phyloP scores from a whole-genome alignment of 2,329 filamentous ascomycete genomes.

The Scedosporium dehoogii region DNA sequence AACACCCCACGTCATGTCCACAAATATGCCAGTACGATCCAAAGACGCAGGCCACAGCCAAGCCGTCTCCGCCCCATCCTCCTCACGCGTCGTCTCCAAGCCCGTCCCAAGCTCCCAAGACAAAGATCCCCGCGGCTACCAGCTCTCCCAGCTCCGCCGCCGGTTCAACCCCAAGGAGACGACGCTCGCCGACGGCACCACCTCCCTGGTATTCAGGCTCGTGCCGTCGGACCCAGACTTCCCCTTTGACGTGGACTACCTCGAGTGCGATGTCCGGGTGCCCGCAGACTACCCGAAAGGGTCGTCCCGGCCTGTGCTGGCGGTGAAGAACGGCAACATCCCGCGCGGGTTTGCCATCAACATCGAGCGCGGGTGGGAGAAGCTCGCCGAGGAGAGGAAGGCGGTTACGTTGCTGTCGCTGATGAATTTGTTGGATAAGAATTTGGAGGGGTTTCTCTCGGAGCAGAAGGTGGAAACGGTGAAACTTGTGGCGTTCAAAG shows the following conservation, averaged over 20 bases:
- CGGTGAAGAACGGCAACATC: constrained; percentile 58
- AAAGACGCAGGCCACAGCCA: constrained; percentile 27
- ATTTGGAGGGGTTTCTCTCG: constrained; percentile 59
- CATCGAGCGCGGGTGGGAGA: constrained; percentile 64
- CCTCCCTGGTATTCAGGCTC: constrained; percentile 54
- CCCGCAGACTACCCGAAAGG: constrained; percentile 51
- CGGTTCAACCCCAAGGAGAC: constrained; percentile 47
- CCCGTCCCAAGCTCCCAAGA: constrained; percentile 56
- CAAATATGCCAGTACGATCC: constrained; percentile 14
- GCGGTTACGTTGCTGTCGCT: constrained; percentile 53
- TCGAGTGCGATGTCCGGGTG: constrained; percentile 59
- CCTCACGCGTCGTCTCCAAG: constrained; percentile 47
- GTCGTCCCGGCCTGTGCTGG: constrained; percentile 41
- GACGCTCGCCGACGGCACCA: constrained; percentile 34
- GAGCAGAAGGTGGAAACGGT: constrained; percentile 63
- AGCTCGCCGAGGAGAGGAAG: constrained; percentile 44
- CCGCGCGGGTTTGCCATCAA: constrained; percentile 65
- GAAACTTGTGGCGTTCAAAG: constrained; percentile 54
- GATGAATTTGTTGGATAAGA: constrained; percentile 61
- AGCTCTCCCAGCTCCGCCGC: constrained; percentile 61
- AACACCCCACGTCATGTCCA: neutral
- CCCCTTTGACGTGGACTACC: constrained; percentile 61
- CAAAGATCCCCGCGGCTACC: constrained; percentile 62
- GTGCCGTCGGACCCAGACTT: constrained; percentile 74
- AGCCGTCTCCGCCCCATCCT: constrained; percentile 32